Conservation (phyloP, 1,284 basidiomycete genomes). For the Cryptococcus hybrid region DNA sequence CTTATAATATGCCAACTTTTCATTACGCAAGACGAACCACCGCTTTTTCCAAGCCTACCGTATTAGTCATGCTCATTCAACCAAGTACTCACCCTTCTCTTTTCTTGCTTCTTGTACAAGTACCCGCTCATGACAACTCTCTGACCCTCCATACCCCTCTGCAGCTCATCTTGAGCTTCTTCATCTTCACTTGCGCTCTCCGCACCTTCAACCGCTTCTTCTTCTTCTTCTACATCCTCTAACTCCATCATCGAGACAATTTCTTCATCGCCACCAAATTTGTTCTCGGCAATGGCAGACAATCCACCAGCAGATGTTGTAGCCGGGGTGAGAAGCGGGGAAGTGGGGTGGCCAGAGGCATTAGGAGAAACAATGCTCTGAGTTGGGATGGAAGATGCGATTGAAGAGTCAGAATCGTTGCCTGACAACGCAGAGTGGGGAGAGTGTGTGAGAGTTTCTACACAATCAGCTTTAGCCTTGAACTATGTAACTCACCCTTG, state of each 20-base stretch:
- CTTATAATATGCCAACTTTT: slow-evolving; percentile 96
- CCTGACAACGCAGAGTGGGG: slow-evolving; percentile 54
- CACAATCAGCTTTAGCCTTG: not conserved
- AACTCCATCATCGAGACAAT: slow-evolving; percentile 55
- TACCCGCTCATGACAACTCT: slow-evolving; percentile 85
- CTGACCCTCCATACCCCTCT: slow-evolving; percentile 65
- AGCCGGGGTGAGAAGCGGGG: slow-evolving; percentile 25
- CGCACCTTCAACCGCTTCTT: slow-evolving; percentile 61
- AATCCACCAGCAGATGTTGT: slow-evolving; percentile 24
- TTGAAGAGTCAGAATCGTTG: slow-evolving; percentile 81
- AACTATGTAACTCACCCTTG: slow-evolving; percentile 15
- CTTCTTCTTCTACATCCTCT: slow-evolving; percentile 66
- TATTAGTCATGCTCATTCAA: slow-evolving; percentile 1
- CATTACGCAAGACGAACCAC: slow-evolving; percentile 93
- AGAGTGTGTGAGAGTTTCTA: slow-evolving; percentile 17
- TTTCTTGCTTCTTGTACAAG: slow-evolving; percentile 93
- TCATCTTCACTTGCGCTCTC: slow-evolving; percentile 48
- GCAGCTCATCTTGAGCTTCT: slow-evolving; percentile 52
- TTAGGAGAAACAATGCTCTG: slow-evolving; percentile 34
- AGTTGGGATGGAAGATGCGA: slow-evolving; percentile 53
- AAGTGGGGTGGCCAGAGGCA: slow-evolving; percentile 11
- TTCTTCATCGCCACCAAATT: slow-evolving; percentile 52
- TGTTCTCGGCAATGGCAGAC: slow-evolving; percentile 34
- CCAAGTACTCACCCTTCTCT: slow-evolving; percentile 71
- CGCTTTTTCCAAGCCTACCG: slow-evolving; percentile 94